A percentile compares a stretch with the other conserved stretches of the same genome.
Evolutionary conservation across 1,284 basidiomycete genomes (phyloP).

Genomic region (Vanrija humicola): DNA sequence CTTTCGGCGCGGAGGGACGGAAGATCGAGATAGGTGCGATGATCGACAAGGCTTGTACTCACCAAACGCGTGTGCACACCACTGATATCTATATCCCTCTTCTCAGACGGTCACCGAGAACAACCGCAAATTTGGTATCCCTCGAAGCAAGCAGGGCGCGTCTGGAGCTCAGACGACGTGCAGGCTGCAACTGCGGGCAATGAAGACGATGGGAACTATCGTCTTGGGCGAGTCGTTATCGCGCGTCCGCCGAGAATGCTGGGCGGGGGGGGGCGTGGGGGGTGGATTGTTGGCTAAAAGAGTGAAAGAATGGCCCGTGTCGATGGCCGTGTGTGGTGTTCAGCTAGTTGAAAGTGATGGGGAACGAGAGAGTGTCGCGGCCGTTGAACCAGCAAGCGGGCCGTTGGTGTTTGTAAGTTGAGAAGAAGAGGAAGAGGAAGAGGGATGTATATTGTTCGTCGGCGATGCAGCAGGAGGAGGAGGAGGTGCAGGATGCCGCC

Average conservation of each 20-base stretch:
- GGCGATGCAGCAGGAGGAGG: not conserved
- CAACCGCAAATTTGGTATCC: too few relatives aligned
- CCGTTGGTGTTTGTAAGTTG: slow-evolving; percentile 1
- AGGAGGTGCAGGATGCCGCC: not conserved
- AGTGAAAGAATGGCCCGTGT: not conserved
- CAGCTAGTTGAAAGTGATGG: not conserved
- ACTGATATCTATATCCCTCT: too few relatives aligned
- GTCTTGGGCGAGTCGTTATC: not conserved
- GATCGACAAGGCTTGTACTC: too few relatives aligned
- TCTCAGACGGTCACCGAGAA: too few relatives aligned
- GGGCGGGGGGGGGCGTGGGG: not conserved
- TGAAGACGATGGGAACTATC: not conserved
- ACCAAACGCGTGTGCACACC: too few relatives aligned
- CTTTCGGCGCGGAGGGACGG: too few relatives aligned
- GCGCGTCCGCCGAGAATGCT: not conserved
- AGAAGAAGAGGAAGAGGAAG: not conserved
- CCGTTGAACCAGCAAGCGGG: slow-evolving; percentile 14
- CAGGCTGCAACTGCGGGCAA: not conserved
- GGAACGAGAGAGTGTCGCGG: not conserved
- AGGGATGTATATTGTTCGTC: not conserved
- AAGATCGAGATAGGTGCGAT: too few relatives aligned
- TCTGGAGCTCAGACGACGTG: not conserved
- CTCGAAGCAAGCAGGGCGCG: not conserved
- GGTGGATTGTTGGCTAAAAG: not conserved
- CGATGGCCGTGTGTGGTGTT: not conserved